Conservation (phyloP, 768 basidiomycete species). For the Mycena metata region DNA sequence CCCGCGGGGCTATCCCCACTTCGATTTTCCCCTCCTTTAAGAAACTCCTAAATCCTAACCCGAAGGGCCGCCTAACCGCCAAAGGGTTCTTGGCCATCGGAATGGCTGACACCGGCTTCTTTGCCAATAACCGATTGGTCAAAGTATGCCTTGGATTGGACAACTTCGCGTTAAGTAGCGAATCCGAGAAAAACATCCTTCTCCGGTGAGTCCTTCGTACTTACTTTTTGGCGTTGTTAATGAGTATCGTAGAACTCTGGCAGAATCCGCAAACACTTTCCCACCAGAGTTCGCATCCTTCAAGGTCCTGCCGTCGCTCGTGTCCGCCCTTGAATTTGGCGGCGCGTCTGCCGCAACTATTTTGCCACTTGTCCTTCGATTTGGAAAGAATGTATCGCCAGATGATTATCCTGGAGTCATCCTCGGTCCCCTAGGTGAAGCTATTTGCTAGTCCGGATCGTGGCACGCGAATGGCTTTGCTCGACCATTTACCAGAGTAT, state of each 20-base stretch:
- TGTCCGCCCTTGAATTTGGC: slow-evolving; percentile 83
- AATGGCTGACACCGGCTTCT: slow-evolving; percentile 88
- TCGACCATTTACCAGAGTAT: slow-evolving; percentile 88
- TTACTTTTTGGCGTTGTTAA: slow-evolving; percentile 26
- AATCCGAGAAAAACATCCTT: slow-evolving; percentile 81
- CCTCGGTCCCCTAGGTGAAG: slow-evolving; percentile 83
- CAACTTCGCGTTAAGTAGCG: slow-evolving; percentile 84
- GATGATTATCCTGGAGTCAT: slow-evolving; percentile 80
- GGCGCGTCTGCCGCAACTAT: slow-evolving; percentile 82
- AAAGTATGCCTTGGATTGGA: slow-evolving; percentile 89
- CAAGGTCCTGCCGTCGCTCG: slow-evolving; percentile 89
- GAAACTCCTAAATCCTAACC: slow-evolving; percentile 90
- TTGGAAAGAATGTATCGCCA: slow-evolving; percentile 78
- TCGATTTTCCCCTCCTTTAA: slow-evolving; percentile 86
- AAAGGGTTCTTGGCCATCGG: slow-evolving; percentile 85
- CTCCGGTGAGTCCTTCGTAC: slow-evolving; percentile 64
- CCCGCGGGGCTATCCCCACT: slow-evolving; percentile 82
- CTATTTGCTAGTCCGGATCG: slow-evolving; percentile 92
- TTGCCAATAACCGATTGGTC: slow-evolving; percentile 84
- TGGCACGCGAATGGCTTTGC: slow-evolving; percentile 92
- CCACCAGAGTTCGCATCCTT: slow-evolving; percentile 88
- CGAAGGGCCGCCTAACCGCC: slow-evolving; percentile 81
- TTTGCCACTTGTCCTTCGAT: slow-evolving; percentile 85
- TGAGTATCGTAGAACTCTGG: slow-evolving; percentile 68
- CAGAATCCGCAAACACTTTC: slow-evolving; percentile 83